phyloP scores from a whole-genome alignment of 164 flowering plant genomes.

The Vitis riparia region DNA sequence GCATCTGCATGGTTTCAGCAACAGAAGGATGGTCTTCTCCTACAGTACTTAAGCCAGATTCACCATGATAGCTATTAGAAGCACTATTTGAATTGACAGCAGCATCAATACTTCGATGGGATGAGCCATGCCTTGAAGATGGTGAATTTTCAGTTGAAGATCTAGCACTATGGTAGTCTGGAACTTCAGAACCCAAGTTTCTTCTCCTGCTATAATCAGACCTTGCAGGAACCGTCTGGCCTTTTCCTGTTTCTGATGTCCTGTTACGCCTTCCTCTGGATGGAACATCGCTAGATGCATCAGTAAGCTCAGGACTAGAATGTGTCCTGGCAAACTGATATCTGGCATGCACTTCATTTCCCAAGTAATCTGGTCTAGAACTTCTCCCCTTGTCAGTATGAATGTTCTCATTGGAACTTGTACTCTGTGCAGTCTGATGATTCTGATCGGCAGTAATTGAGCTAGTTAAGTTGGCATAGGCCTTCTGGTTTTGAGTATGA shows the following conservation, averaged over 20 bases:
- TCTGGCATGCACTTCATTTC: conserved; percentile 49
- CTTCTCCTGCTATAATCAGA: conserved; percentile 52
- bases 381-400: conserved; percentile 38
- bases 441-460: conserved; percentile 41
- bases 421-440: conserved; percentile 19
- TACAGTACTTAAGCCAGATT: conserved; percentile 24
- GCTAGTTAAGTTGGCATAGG: conserved; percentile 28
- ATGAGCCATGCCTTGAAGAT: conserved; percentile 41
- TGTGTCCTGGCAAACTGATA: conserved; percentile 72
- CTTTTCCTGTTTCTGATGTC: conserved; percentile 46
- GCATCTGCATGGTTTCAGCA: conserved; percentile 50
- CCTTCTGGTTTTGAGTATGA: conserved; percentile 47
- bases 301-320: conserved; percentile 93
- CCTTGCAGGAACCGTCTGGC: conserved; percentile 41
- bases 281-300: conserved; percentile 43
- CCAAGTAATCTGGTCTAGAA: conserved; percentile 33
- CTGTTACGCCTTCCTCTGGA: conserved; percentile 50
- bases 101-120: conserved; percentile 37
- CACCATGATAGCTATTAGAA: conserved; percentile 44
- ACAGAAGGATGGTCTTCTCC: conserved; percentile 53
- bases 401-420: conserved; percentile 28
- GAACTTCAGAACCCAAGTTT: conserved; percentile 45
- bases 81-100: conserved; percentile 30
- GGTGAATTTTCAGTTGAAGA: conserved; percentile 47
- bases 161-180: conserved; percentile 30